phyloP scores from a whole-genome alignment of 352 stramenopile species.

The Phytophthora europaea region DNA sequence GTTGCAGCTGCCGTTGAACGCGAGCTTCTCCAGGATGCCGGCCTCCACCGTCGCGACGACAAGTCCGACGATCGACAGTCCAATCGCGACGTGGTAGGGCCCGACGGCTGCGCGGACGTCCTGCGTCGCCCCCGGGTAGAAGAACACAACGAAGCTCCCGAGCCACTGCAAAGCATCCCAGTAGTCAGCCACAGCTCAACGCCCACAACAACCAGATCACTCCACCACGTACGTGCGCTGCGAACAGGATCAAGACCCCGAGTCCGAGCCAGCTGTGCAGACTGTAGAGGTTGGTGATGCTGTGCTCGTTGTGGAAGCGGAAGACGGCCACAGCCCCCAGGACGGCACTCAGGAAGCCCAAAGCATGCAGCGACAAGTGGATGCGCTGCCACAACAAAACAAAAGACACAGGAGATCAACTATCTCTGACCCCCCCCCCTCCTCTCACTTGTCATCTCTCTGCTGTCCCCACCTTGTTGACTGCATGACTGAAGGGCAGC shows the following conservation, averaged over 20 bases:
- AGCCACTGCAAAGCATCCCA: conserved; percentile 52
- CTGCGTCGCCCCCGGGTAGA: conserved; percentile 71
- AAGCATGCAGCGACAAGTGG: conserved; percentile 73
- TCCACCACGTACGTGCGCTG: conserved; percentile 43
- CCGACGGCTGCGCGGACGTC: conserved; percentile 51
- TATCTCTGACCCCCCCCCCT: too few relatives aligned
- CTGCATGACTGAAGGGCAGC: conserved; percentile 69
- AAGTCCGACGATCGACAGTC: conserved; percentile 70
- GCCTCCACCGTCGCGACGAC: conserved; percentile 73
- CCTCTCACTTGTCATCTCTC: too few relatives aligned
- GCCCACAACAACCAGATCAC: not conserved
- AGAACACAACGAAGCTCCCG: conserved; percentile 76
- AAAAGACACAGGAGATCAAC: conserved; percentile 3
- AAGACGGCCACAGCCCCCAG: conserved; percentile 82
- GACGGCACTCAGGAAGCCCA: conserved; percentile 70
- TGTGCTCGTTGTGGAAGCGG: conserved; percentile 89
- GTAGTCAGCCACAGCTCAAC: conserved; percentile 51
- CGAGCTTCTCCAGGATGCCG: conserved; percentile 85
- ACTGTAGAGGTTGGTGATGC: conserved; percentile 89
- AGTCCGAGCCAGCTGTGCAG: conserved; percentile 91
- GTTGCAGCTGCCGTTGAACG: conserved; percentile 90
- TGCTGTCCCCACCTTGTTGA: conserved; percentile 61
- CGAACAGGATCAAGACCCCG: conserved; percentile 66
- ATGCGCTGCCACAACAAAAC: conserved; percentile 51
- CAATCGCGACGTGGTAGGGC: conserved; percentile 77